Evolutionary conservation across 108 stramenopile species (phyloP), one percentile per base, ranked within the genome.

Genomic region (Nannochloropsis gaditana): DNA sequence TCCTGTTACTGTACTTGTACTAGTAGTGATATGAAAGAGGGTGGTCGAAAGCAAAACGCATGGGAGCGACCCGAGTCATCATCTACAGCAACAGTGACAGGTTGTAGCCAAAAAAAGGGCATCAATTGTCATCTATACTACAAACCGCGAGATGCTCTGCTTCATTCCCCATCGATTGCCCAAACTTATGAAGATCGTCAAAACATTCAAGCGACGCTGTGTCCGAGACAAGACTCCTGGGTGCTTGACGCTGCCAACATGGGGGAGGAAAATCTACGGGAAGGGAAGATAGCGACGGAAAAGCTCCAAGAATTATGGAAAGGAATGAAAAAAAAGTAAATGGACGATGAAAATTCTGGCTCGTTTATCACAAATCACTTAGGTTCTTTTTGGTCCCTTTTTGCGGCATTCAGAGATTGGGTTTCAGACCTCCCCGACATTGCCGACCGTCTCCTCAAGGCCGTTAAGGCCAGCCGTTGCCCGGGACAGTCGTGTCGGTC

Each of bases 121-220:
- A 31, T 31, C 31, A 31, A 31, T 31, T 31, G 31, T 1, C n/a
- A n/a, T 73, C n/a, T 15, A n/a, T 73, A 73, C 6, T 73, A 73
- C 59, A n/a, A 73, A n/a, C 59, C 59, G 59, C 59, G 59, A n/a
- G 59, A 15, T n/a, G 4, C 59, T n/a, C n/a, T n/a, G 5, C n/a
- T 73, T 15, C 15, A 15, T 15, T 73, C 15, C 8, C 59, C 8
- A 73, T 15, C 59, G 15, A n/a, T 73, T 2, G 59, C 59, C 59
- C 59, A 73, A 73, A 73, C 59, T n/a, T n/a, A n/a, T n/a, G 59
- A 73, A 6, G 59, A 73, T n/a, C 59, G 59, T n/a, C 59, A n/a
- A n/a, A 15, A 6, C 59, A 73, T 6, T 6, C 59, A n/a, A 6
- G 59, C 19, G 19, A 4, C n/a, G 59, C 59, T 73, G 15, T 73